These are phyloP conservation scores for Tetraselmis chui DNA, from an alignment of 139 green algal genomes.

Conservation along the genomic window DNA sequence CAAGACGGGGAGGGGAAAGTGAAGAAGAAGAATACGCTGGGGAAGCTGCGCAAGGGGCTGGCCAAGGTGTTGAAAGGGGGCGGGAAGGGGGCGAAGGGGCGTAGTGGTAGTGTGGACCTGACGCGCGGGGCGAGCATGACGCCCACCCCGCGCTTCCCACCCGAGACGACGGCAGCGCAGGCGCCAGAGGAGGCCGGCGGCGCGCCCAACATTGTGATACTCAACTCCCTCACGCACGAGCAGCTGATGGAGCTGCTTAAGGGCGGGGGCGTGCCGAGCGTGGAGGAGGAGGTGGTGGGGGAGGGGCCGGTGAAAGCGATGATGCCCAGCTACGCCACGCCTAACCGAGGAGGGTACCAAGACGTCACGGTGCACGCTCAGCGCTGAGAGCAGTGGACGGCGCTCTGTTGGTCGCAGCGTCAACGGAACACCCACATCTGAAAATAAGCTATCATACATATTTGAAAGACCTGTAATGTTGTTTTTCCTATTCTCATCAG, in stretches of 20 bases:
- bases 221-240: conserved; percentile 24
- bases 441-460: too few species aligned
- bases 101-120: background rate
- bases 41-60: background rate
- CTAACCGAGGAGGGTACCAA: background rate
- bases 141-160: background rate
- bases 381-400: too few species aligned
- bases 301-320: background rate
- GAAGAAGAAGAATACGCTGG: background rate
- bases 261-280: background rate
- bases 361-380: background rate
- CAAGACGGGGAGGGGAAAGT: background rate
- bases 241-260: conserved; percentile 27
- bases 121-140: background rate
- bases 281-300: background rate
- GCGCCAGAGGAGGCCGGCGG: background rate
- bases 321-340: background rate
- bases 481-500: too few species aligned
- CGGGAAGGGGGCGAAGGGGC: background rate
- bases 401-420: too few species aligned
- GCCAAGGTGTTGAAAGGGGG: background rate
- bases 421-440: too few species aligned
- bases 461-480: too few species aligned
- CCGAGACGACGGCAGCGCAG: too few species aligned
- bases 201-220: conserved; percentile 20